A percentile compares a stretch with the other conserved stretches of the same genome.
These are phyloP conservation scores for Beauveria sp. DNA, from an alignment of 2,329 filamentous ascomycete species.

Conservation along the genomic window DNA sequence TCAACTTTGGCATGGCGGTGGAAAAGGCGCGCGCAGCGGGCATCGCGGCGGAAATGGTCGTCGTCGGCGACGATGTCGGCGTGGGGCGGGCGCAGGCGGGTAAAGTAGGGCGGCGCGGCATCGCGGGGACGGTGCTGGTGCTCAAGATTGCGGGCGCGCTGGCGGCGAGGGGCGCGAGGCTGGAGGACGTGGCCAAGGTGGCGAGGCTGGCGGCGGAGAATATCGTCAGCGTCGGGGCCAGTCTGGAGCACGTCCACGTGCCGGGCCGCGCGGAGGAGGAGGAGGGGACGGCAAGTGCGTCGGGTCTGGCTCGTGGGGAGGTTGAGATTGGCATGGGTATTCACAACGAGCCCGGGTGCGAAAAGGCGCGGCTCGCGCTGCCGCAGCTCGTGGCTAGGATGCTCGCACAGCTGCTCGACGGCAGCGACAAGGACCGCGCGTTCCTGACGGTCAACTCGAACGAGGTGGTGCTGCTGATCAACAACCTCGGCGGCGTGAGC, in stretches of 20 bases:
- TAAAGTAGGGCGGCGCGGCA: slow-evolving; percentile 87
- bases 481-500: slow-evolving; percentile 70
- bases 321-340: slow-evolving; percentile 71
- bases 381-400: slow-evolving; percentile 54
- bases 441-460: slow-evolving; percentile 56
- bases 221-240: slow-evolving; percentile 77
- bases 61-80: slow-evolving; percentile 86
- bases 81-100: slow-evolving; percentile 74
- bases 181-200: slow-evolving; percentile 65
- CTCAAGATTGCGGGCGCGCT: slow-evolving; percentile 82
- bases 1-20: slow-evolving; percentile 90
- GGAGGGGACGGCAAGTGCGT: slow-evolving; percentile 34
- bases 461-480: slow-evolving; percentile 63
- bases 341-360: slow-evolving; percentile 60
- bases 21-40: slow-evolving; percentile 78
- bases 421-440: slow-evolving; percentile 58
- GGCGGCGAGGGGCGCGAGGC: slow-evolving; percentile 58
- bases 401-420: slow-evolving; percentile 62
- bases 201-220: slow-evolving; percentile 68
- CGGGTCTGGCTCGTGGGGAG: slow-evolving; percentile 44
- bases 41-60: slow-evolving; percentile 75
- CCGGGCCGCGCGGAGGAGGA: slow-evolving; percentile 62
- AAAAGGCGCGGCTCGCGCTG: slow-evolving; percentile 42
- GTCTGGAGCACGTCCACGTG: slow-evolving; percentile 86
- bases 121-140: slow-evolving; percentile 87